These are phyloP conservation scores for Aspergillus cejpii DNA, from an alignment of 2,329 filamentous ascomycete species.

Conservation along the genomic window DNA sequence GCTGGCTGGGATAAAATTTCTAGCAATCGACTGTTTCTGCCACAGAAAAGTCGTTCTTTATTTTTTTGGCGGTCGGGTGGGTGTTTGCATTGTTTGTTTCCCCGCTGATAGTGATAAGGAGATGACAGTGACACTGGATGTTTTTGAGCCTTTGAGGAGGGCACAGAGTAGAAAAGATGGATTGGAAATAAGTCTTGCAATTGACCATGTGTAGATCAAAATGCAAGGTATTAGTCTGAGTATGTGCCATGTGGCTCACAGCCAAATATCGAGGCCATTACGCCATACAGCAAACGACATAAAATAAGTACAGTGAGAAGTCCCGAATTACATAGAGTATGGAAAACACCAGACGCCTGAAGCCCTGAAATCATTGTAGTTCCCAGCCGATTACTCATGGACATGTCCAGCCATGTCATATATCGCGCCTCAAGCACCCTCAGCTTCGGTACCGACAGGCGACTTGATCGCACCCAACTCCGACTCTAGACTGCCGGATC, in stretches of 20 bases:
- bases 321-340: not conserved
- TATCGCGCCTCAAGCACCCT: conserved; percentile 16
- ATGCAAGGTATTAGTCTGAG: not conserved
- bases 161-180: too few relatives aligned
- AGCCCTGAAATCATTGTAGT: conserved; percentile 2
- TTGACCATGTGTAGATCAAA: not conserved
- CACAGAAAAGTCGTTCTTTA: conserved; percentile 10
- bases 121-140: not conserved
- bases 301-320: not conserved
- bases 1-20: conserved; percentile 10
- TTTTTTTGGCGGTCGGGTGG: conserved; percentile 12
- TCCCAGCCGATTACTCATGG: not conserved
- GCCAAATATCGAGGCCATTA: not conserved
- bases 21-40: conserved; percentile 4
- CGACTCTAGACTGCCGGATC: conserved; percentile 61
- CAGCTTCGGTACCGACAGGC: conserved; percentile 11
- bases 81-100: conserved; percentile 16
- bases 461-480: conserved; percentile 61
- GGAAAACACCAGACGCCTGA: not conserved
- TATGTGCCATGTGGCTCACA: not conserved
- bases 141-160: not conserved
- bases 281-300: not conserved
- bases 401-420: not conserved
- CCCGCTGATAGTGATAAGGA: conserved; percentile 4
- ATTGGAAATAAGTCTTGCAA: too few relatives aligned